Evolutionary conservation across 2,329 filamentous ascomycete species (phyloP).

Genomic region (Akanthomyces muscarius): DNA sequence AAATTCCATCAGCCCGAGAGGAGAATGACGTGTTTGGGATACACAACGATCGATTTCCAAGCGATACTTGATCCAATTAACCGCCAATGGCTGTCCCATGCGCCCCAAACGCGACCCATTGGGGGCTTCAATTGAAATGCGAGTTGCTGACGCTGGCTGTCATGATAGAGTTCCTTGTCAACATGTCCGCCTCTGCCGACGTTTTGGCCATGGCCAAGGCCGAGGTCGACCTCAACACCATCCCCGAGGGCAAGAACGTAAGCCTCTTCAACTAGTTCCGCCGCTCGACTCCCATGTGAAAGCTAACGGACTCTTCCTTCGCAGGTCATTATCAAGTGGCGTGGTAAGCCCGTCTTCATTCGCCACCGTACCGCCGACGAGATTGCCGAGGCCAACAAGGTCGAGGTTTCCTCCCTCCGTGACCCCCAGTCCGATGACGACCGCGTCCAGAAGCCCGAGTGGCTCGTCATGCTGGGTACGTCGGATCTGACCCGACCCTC

Average conservation of each 20-base stretch:
- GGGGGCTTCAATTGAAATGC: slow-evolving; percentile 11
- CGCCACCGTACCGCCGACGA: slow-evolving; percentile 91
- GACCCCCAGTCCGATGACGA: slow-evolving; percentile 89
- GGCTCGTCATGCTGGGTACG: slow-evolving; percentile 95
- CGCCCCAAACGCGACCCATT: not conserved
- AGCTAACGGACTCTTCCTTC: not conserved
- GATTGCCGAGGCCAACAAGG: slow-evolving; percentile 90
- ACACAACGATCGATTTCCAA: not conserved
- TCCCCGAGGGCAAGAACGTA: slow-evolving; percentile 99
- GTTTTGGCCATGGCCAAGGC: slow-evolving; percentile 99
- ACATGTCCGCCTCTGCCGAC: slow-evolving; percentile 99
- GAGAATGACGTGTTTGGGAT: not conserved
- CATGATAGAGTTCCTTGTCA: slow-evolving; percentile 87
- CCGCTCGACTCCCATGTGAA: not conserved
- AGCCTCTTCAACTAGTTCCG: slow-evolving; percentile 33
- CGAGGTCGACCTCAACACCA: slow-evolving; percentile 86
- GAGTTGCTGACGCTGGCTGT: slow-evolving; percentile 25
- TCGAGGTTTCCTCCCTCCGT: slow-evolving; percentile 77
- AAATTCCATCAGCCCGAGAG: slow-evolving; percentile 21
- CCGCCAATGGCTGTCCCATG: not conserved
- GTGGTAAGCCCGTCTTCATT: slow-evolving; percentile 99
- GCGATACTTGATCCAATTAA: slow-evolving; percentile 2
- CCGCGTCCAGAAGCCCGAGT: slow-evolving; percentile 97
- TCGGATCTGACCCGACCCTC: slow-evolving; percentile 21
- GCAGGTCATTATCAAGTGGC: slow-evolving; percentile 98